Base-by-base conservation (phyloP, 805 yeast species). In the Candida hispaniensis region DNA sequence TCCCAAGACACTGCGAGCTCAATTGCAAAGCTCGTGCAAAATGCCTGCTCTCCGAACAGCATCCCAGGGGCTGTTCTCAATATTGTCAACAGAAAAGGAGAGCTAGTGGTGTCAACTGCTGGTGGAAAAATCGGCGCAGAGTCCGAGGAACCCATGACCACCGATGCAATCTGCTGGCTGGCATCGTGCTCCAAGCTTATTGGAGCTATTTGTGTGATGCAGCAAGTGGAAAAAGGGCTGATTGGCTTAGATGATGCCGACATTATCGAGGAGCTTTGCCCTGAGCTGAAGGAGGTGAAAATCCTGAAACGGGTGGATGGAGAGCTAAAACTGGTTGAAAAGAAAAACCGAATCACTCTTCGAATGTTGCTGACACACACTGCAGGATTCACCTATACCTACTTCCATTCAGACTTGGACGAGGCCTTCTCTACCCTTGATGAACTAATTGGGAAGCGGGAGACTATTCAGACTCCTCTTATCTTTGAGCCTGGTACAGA, bases 301-400 rank as follows among this genome's bases (percentile, higher is more conserved):
- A 17, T 21, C 17, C 16, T 30, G 21, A 30, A 30, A 15, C 12
- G 15, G 27, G 35, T 30, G 11, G 11, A 30, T 21, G 51, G 42
- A 5, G 33, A 35, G 3, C 56, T 50, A 14, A 50, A 52, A 3
- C 41, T 55, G 16, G 48, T 27, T 3, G 42, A 47, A n/a, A 50
- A 51, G 20, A 56, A 48, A 39, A 49, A 42, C 17, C 44, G 48
- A 18, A 53, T 59, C 38, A 61, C 66, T 4, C 36, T 59, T 19
- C 47, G 58, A 41, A 54, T 50, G 43, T 47, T 61, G 30, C 34
- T 61, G 26, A 44, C 59, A 3, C 66, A 61, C 39, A 60, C 64
- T 6, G 50, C 64, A 8, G 66, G 66, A 2, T 50, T 61, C 13
- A 52, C 54, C 11, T 60, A 61, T 40, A 39, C 49, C 6, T 56